Percentiles rank a stretch among this genome's conserved stretches.
Evolutionary conservation across 257 asterid species (phyloP).

Genomic region (Primulina huaijiensis): DNA sequence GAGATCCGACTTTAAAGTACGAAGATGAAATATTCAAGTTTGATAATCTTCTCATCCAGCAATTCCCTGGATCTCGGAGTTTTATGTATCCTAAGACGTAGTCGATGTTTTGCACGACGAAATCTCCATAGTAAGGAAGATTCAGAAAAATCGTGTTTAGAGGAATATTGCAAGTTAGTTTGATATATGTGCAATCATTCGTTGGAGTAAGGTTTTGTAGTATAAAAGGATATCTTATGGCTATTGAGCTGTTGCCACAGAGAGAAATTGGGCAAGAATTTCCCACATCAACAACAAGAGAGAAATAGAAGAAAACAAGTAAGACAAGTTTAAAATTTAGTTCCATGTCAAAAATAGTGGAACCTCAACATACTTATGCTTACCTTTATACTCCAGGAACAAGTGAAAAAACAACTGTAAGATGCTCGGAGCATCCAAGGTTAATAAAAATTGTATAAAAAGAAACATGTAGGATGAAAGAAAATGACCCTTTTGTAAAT

Average conservation of each 20-base stretch:
- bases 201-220: neutral
- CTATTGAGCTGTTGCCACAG: neutral
- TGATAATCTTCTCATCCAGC: neutral
- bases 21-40: neutral
- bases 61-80: neutral
- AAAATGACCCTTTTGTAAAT: no score
- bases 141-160: neutral
- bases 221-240: neutral
- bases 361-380: neutral
- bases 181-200: neutral
- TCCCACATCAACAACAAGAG: neutral
- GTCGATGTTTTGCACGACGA: neutral
- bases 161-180: neutral
- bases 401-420: neutral
- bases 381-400: neutral
- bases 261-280: neutral
- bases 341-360: neutral
- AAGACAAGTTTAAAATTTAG: neutral
- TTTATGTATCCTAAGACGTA: neutral
- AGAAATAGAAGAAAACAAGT: neutral
- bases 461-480: neutral
- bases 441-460: no score
- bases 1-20: neutral
- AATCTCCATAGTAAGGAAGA: neutral
- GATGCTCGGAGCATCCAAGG: neutral